Evolutionary conservation across 352 stramenopile genomes (phyloP), one percentile per base, ranked within the genome.

Genomic region (Plasmopara muralis): DNA sequence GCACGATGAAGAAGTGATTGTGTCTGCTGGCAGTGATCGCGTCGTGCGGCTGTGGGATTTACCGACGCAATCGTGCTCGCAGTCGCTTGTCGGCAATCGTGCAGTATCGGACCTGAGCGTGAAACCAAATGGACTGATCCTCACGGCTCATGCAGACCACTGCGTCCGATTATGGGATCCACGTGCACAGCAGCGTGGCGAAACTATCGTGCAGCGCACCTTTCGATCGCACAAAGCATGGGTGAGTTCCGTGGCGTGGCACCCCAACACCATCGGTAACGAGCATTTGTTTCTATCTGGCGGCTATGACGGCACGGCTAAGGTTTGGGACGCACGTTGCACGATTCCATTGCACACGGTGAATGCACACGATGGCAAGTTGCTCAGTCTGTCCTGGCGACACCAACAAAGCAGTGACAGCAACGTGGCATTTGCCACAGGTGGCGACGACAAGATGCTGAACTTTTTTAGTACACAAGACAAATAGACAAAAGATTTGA

Each of bases 151-250:
- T 53, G 78, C 83, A 16, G 83, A 92, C 65, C 65, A 87, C 46
- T 85, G 74, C 57, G 66, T 92, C 48, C 78, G 83, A 6, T 64
- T 93, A n/a, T 93, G 81, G 81, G 81, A 93, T 55, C 80, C 81
- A 14, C 75, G 79, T 30, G 78, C 78, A 2, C 71, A 72, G 42
- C 70, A 88, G 50, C 66, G 64, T 7, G 81, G 83, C 31, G 80
- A 90, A 43, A 87, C 61, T 57, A 55, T 87, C 46, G 73, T 93
- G 30, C 77, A 91, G 66, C 64, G 69, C 49, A 93, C 78, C 28
- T 92, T 91, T 64, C 72, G 80, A 49, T 93, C 81, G 53, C 83
- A 93, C 66, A 85, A 80, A 61, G 66, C 88, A 57, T 93, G 83
- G 83, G 81, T 93, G 20, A 92, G 74, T 50, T 74, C 73, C 6